Evolutionary conservation across 306 rosid genomes (phyloP).

Genomic region (Sechiopsis laciniata): DNA sequence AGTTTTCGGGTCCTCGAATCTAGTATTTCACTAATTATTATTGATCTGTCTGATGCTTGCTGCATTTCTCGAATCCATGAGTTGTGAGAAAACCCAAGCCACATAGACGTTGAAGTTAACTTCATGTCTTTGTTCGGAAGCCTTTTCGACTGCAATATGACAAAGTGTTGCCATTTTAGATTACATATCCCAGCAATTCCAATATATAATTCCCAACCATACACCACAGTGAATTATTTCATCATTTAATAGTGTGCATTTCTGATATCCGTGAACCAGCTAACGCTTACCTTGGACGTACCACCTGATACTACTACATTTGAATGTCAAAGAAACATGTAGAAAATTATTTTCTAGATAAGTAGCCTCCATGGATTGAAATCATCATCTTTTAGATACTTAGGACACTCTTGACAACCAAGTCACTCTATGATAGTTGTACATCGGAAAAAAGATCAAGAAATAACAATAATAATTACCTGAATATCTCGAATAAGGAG

Average conservation of each 20-base stretch:
- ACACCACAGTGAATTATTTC: not conserved
- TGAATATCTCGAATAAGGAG: conserved; percentile 96
- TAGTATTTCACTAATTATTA: conserved; percentile 90
- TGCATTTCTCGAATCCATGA: conserved; percentile 97
- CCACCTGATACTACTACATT: too few species aligned
- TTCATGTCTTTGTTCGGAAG: conserved; percentile 72
- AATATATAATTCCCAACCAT: conserved; percentile 7
- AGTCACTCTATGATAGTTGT: too few species aligned
- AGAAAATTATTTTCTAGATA: too few species aligned
- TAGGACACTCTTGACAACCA: too few species aligned
- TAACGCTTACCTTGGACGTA: too few species aligned
- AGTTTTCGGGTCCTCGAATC: conserved; percentile 97
- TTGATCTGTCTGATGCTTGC: conserved; percentile 89
- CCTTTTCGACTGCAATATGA: conserved; percentile 66
- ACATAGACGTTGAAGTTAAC: conserved; percentile 42
- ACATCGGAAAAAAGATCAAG: not conserved
- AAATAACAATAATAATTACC: conserved; percentile 41
- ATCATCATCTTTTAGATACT: too few species aligned
- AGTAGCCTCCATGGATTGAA: too few species aligned
- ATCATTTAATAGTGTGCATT: not conserved
- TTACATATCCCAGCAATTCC: not conserved
- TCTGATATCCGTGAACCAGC: too few species aligned
- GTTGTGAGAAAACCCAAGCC: conserved; percentile 83
- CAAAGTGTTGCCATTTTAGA: not conserved
- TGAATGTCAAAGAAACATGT: too few species aligned